A percentile compares a stretch with the other conserved stretches of the same genome.
Conservation (phyloP, 345 rosid genomes). For the Brassica cretica region DNA sequence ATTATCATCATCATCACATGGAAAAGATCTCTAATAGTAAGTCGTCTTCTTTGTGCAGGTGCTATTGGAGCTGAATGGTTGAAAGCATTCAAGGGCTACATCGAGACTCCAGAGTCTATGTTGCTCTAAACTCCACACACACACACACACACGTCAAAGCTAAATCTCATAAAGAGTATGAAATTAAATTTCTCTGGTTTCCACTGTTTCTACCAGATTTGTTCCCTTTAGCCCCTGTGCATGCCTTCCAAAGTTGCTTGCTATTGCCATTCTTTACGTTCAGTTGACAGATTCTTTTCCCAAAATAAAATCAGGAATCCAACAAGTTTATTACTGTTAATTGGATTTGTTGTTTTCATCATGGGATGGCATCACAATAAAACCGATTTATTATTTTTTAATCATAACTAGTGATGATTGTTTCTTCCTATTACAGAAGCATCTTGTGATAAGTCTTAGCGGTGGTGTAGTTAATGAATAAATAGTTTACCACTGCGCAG, state of each 20-base stretch:
- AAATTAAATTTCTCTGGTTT: conserved; percentile 16
- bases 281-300: conserved; percentile 10
- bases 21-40: neutral
- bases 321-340: neutral
- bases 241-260: conserved; percentile 13
- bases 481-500: too few species aligned
- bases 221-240: neutral
- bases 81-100: conserved; percentile 92
- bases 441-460: too few species aligned
- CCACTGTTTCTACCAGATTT: conserved; percentile 17
- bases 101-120: conserved; percentile 94
- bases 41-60: conserved; percentile 44
- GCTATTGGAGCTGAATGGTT: conserved; percentile 97
- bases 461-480: too few species aligned
- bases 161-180: conserved; percentile 10
- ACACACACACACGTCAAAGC: conserved; percentile 19
- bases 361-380: neutral
- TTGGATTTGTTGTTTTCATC: neutral
- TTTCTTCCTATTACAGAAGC: neutral
- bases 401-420: neutral
- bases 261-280: conserved; percentile 15
- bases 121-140: conserved; percentile 51
- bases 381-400: neutral
- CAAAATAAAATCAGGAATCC: conserved; percentile 18
- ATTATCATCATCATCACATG: neutral